Percentiles rank a stretch among this genome's conserved stretches.
Evolutionary conservation across 2,329 filamentous ascomycete genomes (phyloP).

Genomic region (Fusarium penzigii): DNA sequence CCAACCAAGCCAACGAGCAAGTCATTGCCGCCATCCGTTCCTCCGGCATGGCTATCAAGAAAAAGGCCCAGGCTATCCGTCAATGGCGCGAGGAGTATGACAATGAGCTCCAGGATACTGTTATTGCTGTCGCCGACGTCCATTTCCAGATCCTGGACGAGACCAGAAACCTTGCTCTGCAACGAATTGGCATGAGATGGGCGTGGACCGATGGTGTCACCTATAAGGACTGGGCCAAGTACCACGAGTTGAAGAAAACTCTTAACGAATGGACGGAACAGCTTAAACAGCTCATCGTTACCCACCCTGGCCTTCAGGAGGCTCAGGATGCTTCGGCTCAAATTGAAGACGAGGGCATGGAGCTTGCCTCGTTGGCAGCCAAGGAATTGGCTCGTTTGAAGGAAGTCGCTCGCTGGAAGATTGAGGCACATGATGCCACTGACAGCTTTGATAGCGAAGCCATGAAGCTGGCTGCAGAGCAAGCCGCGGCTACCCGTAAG

Average conservation of each 20-base stretch:
- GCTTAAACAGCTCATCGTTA: constrained; percentile 73
- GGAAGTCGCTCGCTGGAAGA: constrained; percentile 82
- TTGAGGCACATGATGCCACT: constrained; percentile 69
- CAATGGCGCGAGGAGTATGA: constrained; percentile 76
- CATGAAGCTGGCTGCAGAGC: constrained; percentile 58
- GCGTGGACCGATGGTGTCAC: constrained; percentile 94
- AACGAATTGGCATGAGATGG: constrained; percentile 93
- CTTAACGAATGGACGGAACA: constrained; percentile 85
- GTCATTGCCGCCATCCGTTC: constrained; percentile 56
- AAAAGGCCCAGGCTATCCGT: constrained; percentile 74
- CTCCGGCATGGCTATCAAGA: constrained; percentile 73
- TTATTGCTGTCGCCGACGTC: constrained; percentile 72
- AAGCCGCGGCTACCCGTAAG: constrained; percentile 24
- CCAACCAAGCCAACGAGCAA: constrained; percentile 43
- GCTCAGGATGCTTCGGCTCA: constrained; percentile 69
- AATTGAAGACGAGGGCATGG: constrained; percentile 79
- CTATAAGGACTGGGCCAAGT: constrained; percentile 96
- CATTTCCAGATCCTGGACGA: constrained; percentile 81
- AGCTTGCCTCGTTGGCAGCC: constrained; percentile 73
- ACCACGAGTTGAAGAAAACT: constrained; percentile 81
- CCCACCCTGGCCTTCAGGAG: constrained; percentile 68
- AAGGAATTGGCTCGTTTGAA: constrained; percentile 79
- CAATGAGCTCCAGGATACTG: constrained; percentile 65
- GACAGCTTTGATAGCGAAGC: constrained; percentile 76
- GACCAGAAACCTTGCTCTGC: constrained; percentile 80